phyloP scores from a whole-genome alignment of 2,329 filamentous ascomycete genomes.

The Pyricularia grisea region DNA sequence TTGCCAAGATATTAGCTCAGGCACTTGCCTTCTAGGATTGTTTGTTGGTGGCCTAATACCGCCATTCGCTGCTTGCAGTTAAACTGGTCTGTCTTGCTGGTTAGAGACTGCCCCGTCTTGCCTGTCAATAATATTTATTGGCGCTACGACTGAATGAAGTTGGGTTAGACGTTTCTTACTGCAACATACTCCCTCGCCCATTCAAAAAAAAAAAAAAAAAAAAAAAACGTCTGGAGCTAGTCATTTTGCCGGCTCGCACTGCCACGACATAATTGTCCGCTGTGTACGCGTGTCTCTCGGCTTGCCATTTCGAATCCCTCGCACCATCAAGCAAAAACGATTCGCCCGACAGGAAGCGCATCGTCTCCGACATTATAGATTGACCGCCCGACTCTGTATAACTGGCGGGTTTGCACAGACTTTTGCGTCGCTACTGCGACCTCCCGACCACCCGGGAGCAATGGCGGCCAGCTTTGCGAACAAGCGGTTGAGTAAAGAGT shows the following conservation, averaged over 20 bases:
- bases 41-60: neutral
- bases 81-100: neutral
- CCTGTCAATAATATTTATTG: neutral
- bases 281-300: neutral
- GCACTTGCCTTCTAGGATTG: neutral
- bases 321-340: neutral
- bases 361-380: neutral
- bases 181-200: neutral
- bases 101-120: neutral
- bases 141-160: neutral
- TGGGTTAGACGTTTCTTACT: neutral
- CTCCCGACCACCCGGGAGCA: neutral
- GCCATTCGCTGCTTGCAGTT: neutral
- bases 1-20: neutral
- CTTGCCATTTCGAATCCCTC: neutral
- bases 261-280: neutral
- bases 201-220: neutral
- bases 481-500: conserved; percentile 51
- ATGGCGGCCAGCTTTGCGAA: conserved; percentile 31
- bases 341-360: neutral
- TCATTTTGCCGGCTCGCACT: neutral
- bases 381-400: neutral
- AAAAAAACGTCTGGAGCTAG: neutral
- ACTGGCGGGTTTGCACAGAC: neutral
- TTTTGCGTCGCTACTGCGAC: neutral